These are phyloP conservation scores for Chalciporus pseudorubinellus DNA, from an alignment of 768 basidiomycete genomes.

Conservation along the genomic window DNA sequence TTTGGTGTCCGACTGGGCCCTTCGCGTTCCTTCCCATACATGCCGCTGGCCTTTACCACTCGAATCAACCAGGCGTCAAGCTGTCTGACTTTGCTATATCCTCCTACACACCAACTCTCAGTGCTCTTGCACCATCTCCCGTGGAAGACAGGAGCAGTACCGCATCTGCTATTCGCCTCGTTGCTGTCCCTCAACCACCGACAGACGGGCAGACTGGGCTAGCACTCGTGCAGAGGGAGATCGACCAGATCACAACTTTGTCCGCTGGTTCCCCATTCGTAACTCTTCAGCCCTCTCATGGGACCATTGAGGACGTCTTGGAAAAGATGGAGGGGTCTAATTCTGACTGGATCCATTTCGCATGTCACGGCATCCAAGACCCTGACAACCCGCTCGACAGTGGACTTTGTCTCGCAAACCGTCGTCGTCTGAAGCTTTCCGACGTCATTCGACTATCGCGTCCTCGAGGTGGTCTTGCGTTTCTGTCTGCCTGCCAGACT, in stretches of 20 bases:
- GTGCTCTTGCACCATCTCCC: slow-evolving; percentile 6
- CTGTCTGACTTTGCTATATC: background rate
- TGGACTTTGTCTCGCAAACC: slow-evolving; percentile 20
- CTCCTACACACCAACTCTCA: slow-evolving; percentile 30
- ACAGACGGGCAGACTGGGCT: slow-evolving; percentile 8
- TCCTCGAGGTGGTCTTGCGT: slow-evolving; percentile 22
- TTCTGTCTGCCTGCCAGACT: slow-evolving; percentile 35
- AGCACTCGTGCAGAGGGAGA: background rate
- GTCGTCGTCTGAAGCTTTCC: slow-evolving; percentile 8
- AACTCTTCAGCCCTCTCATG: no score
- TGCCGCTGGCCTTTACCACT: background rate
- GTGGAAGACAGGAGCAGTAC: background rate
- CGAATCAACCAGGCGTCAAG: background rate
- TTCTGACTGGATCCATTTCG: slow-evolving; percentile 27
- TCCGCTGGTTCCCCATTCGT: background rate
- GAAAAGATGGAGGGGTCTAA: background rate
- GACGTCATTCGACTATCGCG: slow-evolving; percentile 26
- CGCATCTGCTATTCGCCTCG: background rate
- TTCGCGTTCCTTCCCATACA: background rate
- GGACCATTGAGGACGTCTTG: background rate
- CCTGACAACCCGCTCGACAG: slow-evolving; percentile 23
- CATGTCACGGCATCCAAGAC: slow-evolving; percentile 39
- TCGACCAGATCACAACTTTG: background rate
- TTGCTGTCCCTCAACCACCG: slow-evolving; percentile 11
- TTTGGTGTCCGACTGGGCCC: background rate